Evolutionary conservation across 495 filamentous ascomycete species (phyloP).

Genomic region (Aspergillus sclerotiicarbonarius): DNA sequence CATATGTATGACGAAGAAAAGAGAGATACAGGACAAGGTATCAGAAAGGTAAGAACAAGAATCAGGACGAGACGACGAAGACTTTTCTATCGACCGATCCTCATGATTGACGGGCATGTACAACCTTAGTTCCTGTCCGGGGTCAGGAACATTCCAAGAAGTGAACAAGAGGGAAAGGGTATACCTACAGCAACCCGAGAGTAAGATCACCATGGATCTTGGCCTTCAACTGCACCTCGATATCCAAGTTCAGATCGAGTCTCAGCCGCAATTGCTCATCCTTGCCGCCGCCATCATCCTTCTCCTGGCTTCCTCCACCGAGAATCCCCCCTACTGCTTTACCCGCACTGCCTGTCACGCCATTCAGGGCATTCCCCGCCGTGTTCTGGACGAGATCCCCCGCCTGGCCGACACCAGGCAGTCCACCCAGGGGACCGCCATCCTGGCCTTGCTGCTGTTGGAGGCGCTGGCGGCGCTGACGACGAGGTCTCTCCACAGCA

Average conservation of each 20-base stretch:
- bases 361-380: conserved; percentile 57
- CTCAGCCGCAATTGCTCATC: conserved; percentile 74
- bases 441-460: conserved; percentile 32
- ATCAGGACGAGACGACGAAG: too few relatives aligned
- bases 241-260: conserved; percentile 81
- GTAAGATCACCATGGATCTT: conserved; percentile 90
- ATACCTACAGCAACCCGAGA: conserved; percentile 75
- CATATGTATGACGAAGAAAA: too few relatives aligned
- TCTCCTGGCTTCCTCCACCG: conserved; percentile 35
- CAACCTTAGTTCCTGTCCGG: not conserved
- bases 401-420: conserved; percentile 58
- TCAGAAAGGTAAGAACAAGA: too few relatives aligned
- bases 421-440: conserved; percentile 48
- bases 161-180: conserved; percentile 8
- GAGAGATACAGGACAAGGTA: too few relatives aligned
- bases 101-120: too few relatives aligned
- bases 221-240: conserved; percentile 86
- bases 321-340: conserved; percentile 55
- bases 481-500: conserved; percentile 19
- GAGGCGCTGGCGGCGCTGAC: conserved; percentile 40
- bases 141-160: not conserved
- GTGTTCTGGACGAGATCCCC: conserved; percentile 62
- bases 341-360: conserved; percentile 55
- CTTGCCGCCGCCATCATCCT: conserved; percentile 44
- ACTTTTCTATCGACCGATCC: too few relatives aligned